Base-by-base conservation (phyloP, 257 asterid species). In the Echites panduratus region DNA sequence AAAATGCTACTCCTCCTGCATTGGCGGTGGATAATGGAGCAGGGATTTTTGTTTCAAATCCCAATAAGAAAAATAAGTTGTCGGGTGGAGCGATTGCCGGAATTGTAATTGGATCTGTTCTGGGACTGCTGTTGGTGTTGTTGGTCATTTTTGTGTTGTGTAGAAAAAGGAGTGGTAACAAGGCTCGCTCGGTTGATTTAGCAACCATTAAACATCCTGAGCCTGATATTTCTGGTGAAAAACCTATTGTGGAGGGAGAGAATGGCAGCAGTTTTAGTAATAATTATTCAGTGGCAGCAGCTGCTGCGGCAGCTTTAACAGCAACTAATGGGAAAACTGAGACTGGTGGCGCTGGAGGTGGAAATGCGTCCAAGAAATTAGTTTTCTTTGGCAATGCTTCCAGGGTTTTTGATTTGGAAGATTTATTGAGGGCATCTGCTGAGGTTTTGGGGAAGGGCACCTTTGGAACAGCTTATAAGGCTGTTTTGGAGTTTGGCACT, bases 1-100 rank as follows among this genome's bases (percentile, higher is more conserved):
- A 77, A 48, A 76, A 70, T 70, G 87, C 35, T 7, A 20, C 83
- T n/a, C 82, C 88, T n/a, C 74, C 84, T 11, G 73, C 85, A 56
- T 49, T 80, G 9, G 72, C 88, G 7, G 80, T 29, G 26, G 73
- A 7, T 40, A 73, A 57, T 19, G 63, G 70, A 45, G 71, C 54
- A 3, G 73, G 73, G 8, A 49, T 69, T 47, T 50, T 69, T 11
- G 73, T 49, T 69, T 35, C 73, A 47, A 47, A 77, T 54, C 49
- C 77, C 67, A 57, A 65, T 35, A 62, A 65, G 65, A 80, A 71
- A 50, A 81, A 72, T 70, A 79, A 80, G 77, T 74, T 89, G 47
- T 87, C 96, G 10, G 90, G 89, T n/a, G 96, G 96, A 54, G 93
- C 91, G 44, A 85, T 89, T 73, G 97, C 93, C 14, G 96, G 95